A percentile compares a stretch with the other conserved stretches of the same genome.
These are phyloP conservation scores for Alternaria incomplexa DNA, from an alignment of 2,329 filamentous ascomycete species.

Conservation along the genomic window DNA sequence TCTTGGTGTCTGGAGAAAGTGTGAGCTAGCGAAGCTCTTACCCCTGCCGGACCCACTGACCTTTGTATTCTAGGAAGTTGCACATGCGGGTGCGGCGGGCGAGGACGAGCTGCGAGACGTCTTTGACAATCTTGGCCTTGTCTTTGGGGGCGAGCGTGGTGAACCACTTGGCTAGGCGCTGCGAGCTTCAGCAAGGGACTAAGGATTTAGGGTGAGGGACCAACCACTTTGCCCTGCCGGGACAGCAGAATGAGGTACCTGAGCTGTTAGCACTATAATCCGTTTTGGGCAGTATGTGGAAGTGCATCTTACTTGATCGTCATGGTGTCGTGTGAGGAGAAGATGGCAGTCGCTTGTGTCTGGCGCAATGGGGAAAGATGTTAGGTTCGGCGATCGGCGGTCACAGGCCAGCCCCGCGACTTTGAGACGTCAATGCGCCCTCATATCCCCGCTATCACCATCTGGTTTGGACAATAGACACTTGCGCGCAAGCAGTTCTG, in stretches of 20 bases:
- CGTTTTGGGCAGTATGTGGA: neutral
- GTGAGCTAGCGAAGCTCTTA: constrained; percentile 31
- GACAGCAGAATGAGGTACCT: constrained; percentile 98
- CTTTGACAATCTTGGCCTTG: constrained; percentile 99
- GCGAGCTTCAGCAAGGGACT: constrained; percentile 43
- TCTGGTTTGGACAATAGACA: neutral
- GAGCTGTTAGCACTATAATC: constrained; percentile 12
- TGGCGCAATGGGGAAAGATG: constrained; percentile 9
- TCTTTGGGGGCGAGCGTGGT: constrained; percentile 96
- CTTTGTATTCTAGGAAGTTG: constrained; percentile 99
- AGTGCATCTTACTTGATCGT: constrained; percentile 59
- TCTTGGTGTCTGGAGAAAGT: constrained; percentile 79
- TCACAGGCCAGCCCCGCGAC: constrained; percentile 29
- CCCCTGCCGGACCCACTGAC: constrained; percentile 55
- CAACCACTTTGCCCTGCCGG: constrained; percentile 97
- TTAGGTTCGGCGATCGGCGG: constrained; percentile 22
- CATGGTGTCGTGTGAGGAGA: constrained; percentile 48
- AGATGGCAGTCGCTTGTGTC: constrained; percentile 13
- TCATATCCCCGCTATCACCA: constrained; percentile 10
- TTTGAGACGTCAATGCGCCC: constrained; percentile 31
- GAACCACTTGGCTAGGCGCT: constrained; percentile 99
- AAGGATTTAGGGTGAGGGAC: constrained; percentile 51
- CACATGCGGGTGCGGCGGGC: constrained; percentile 98
- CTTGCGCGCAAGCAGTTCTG: neutral
- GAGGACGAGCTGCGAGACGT: constrained; percentile 96